These are phyloP conservation scores for Allomyces macrogynus DNA, from an alignment of 192 early-diverging fungal species.

Conservation along the genomic window DNA sequence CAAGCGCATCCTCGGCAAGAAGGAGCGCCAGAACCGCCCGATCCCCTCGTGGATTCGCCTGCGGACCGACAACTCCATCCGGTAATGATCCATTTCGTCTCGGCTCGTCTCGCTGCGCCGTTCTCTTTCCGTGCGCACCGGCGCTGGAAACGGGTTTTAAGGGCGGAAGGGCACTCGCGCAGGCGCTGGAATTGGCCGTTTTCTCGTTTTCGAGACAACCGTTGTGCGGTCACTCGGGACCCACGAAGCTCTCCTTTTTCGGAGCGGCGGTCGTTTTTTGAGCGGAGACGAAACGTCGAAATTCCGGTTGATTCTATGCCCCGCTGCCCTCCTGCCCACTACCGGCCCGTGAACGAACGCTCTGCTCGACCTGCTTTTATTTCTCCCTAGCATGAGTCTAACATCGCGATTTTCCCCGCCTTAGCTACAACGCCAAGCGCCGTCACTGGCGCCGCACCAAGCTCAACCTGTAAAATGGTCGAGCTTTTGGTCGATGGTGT, in stretches of 20 bases:
- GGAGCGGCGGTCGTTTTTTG: neutral
- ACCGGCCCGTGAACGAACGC: too few relatives aligned
- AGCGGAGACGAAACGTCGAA: too few relatives aligned
- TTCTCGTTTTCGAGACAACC: slow-evolving; percentile 1
- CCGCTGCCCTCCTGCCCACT: too few relatives aligned
- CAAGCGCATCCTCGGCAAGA: slow-evolving; percentile 98
- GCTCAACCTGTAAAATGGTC: slow-evolving; percentile 61
- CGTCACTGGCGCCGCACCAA: slow-evolving; percentile 99
- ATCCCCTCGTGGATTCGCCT: slow-evolving; percentile 95
- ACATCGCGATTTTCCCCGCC: slow-evolving; percentile 2
- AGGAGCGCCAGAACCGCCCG: slow-evolving; percentile 95
- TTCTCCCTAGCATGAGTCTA: neutral
- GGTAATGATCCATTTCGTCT: slow-evolving; percentile 14
- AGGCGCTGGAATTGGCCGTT: neutral
- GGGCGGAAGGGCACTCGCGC: neutral
- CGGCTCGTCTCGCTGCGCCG: neutral
- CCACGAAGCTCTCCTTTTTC: neutral
- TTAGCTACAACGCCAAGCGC: slow-evolving; percentile 95
- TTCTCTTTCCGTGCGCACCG: neutral
- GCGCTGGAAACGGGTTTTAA: neutral
- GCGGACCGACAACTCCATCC: slow-evolving; percentile 82
- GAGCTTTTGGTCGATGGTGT: too few relatives aligned
- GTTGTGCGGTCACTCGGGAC: neutral
- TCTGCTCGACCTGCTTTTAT: neutral
- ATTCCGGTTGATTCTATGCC: too few relatives aligned